Percentiles rank a stretch among this genome's conserved stretches.
Conservation (phyloP, 1,139 yeast genomes). For the Hyphopichia khmerensis region DNA sequence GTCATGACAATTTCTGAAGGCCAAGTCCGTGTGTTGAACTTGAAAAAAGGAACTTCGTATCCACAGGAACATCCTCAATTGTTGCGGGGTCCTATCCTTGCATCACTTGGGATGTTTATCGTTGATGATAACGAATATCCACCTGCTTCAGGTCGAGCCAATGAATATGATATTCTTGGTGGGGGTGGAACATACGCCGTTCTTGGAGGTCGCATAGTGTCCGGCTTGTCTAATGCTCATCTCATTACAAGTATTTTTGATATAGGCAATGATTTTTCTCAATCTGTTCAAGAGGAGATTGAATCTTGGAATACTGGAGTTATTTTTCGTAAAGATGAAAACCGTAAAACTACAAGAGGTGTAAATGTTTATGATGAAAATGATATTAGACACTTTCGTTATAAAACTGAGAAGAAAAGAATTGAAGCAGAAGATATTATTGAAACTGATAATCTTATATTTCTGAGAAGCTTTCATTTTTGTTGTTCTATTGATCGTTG, state of each 20-base stretch:
- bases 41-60: background rate
- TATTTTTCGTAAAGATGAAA: constrained; percentile 48
- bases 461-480: constrained; percentile 60
- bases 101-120: constrained; percentile 85
- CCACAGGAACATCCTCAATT: background rate
- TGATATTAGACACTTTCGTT: constrained; percentile 52
- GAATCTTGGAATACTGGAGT: constrained; percentile 63
- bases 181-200: constrained; percentile 90
- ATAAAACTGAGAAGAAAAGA: constrained; percentile 59
- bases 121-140: constrained; percentile 81
- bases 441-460: constrained; percentile 28
- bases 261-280: constrained; percentile 76
- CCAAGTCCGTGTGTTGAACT: background rate
- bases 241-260: constrained; percentile 72
- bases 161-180: constrained; percentile 64
- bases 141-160: constrained; percentile 32
- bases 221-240: constrained; percentile 31
- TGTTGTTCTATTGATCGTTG: constrained; percentile 73
- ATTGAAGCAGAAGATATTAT: constrained; percentile 62
- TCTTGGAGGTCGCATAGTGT: constrained; percentile 67
- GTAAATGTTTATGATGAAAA: constrained; percentile 68
- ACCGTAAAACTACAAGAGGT: constrained; percentile 75
- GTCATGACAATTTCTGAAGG: background rate
- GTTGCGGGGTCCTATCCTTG: constrained; percentile 37
- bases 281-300: constrained; percentile 41